These are phyloP conservation scores for Neurospora discreta DNA, from an alignment of 495 filamentous ascomycete species.

Conservation along the genomic window DNA sequence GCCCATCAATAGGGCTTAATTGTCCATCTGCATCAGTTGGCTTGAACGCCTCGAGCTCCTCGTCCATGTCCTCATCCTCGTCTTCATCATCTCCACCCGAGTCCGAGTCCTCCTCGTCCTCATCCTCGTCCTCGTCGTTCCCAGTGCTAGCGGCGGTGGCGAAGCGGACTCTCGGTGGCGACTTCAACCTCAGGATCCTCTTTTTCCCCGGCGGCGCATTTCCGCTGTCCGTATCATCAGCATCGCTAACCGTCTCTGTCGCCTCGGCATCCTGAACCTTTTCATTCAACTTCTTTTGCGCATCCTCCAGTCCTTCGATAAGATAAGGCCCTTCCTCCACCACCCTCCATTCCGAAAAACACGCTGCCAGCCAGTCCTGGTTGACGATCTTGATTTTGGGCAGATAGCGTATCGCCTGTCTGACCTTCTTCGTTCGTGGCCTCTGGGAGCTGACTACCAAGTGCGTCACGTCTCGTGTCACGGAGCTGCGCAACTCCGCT, in stretches of 20 bases:
- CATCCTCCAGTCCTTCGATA: conserved; percentile 35
- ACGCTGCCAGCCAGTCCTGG: conserved; percentile 78
- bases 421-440: conserved; percentile 82
- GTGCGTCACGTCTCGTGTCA: conserved; percentile 36
- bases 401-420: conserved; percentile 55
- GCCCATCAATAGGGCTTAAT: conserved; percentile 40
- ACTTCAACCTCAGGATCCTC: conserved; percentile 7
- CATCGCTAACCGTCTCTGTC: conserved; percentile 10
- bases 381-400: conserved; percentile 76
- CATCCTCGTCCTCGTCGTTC: conserved; percentile 37
- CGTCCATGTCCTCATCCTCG: conserved; percentile 24
- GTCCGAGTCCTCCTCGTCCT: conserved; percentile 30
- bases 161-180: not conserved
- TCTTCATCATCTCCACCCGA: conserved; percentile 33
- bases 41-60: conserved; percentile 18
- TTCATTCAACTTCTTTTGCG: conserved; percentile 28
- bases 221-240: conserved; percentile 16
- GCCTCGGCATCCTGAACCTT: conserved; percentile 27
- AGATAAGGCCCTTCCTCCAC: conserved; percentile 67
- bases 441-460: conserved; percentile 42
- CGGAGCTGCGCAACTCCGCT: conserved; percentile 51
- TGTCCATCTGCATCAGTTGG: conserved; percentile 40
- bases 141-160: not conserved
- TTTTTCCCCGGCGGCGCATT: not conserved
- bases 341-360: conserved; percentile 64